A percentile compares a stretch with the other conserved stretches of the same genome.
phyloP scores from a whole-genome alignment of 108 stramenopile genomes.

The Hondaea fermentalgiana region DNA sequence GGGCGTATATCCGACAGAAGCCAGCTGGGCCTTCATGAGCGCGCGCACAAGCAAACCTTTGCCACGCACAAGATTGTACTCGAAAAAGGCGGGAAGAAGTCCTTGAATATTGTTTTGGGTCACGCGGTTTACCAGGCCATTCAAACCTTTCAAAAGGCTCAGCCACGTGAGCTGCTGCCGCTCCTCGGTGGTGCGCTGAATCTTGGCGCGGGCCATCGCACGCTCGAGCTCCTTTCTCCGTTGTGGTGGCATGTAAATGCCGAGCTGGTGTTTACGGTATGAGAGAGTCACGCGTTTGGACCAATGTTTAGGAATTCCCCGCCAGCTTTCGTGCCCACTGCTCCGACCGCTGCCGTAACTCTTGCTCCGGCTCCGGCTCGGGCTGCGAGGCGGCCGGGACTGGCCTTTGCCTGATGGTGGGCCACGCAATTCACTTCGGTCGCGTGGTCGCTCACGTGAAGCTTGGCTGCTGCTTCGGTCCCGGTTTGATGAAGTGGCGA shows the following conservation, averaged over 20 bases:
- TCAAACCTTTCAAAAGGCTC: conserved; percentile 75
- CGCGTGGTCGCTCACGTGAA: no score
- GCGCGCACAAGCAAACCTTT: conserved; percentile 77
- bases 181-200: conserved; percentile 27
- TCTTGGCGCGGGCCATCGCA: neutral
- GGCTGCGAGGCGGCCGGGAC: no score
- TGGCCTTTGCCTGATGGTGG: no score
- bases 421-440: no score
- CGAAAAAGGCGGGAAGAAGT: conserved; percentile 76
- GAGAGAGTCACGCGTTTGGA: neutral
- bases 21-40: conserved; percentile 73
- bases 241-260: conserved; percentile 44
- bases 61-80: conserved; percentile 84
- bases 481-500: no score
- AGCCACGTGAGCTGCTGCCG: conserved; percentile 77
- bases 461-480: no score
- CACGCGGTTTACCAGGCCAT: conserved; percentile 92
- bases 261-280: neutral
- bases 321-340: no score
- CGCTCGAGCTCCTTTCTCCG: conserved; percentile 26
- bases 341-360: no score
- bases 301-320: neutral
- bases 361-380: no score
- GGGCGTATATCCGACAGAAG: conserved; percentile 64
- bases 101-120: conserved; percentile 80